A percentile compares a stretch with the other conserved stretches of the same genome.
These are phyloP conservation scores for Cryptococcus jaspeensis DNA, from an alignment of 1,284 basidiomycete species.

Conservation along the genomic window DNA sequence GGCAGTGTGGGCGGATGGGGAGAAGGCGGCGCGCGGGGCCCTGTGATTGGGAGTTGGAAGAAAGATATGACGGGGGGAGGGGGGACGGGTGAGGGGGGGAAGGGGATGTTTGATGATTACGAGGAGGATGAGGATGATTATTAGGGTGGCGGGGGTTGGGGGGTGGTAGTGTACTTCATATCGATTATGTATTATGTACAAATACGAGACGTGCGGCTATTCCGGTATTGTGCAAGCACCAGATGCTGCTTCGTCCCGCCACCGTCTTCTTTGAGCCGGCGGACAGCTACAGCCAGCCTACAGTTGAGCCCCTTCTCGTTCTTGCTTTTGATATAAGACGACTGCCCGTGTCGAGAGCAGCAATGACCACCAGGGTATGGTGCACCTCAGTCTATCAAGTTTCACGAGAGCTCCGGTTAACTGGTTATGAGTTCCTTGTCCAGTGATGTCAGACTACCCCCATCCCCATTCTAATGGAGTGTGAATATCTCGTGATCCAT, in stretches of 20 bases:
- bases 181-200: background rate
- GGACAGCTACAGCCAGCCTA: no score
- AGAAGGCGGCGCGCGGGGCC: conserved; percentile 1
- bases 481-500: background rate
- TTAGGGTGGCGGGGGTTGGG: conserved; percentile 6
- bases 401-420: no score
- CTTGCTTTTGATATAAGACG: no score
- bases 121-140: conserved; percentile 49
- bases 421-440: no score
- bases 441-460: no score
- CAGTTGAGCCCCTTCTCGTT: no score
- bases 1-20: conserved; percentile 1
- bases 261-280: no score
- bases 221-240: background rate
- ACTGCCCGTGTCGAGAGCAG: no score
- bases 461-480: background rate
- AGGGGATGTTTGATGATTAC: conserved; percentile 47
- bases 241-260: no score
- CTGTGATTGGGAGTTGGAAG: conserved; percentile 53
- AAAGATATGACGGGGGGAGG: conserved; percentile 56
- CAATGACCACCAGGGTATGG: no score
- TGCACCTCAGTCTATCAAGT: no score
- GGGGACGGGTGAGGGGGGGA: conserved; percentile 43
- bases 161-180: background rate
- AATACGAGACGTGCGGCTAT: background rate